Evolutionary conservation across 768 basidiomycete genomes (phyloP), one percentile per base, ranked within the genome.

Genomic region (Boletus tomentosulus): DNA sequence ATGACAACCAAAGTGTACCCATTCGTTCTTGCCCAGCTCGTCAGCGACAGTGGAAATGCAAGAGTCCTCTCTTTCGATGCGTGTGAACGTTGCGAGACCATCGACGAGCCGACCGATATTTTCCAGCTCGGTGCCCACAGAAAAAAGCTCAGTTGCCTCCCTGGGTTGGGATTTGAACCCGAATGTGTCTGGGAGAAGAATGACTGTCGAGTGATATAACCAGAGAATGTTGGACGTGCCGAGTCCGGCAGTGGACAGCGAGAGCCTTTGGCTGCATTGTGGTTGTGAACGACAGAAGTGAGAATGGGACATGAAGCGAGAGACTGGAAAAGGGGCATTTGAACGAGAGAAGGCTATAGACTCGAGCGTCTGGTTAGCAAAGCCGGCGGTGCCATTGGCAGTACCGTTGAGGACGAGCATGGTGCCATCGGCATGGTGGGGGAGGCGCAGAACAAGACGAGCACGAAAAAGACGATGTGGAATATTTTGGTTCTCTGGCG

Each of bases 201-300:
- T 79, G 9, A 92, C 94, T 0, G 83, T 81, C 0, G 93, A 96
- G 73, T 98, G 96, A 71, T 98, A 98, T 64, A 98, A 70, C 50
- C 94, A 79, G 43, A 93, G 77, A 55, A 94, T 86, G 13, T 59
- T 76, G 0, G 87, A 84, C 0, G 81, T 75, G 6, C 66, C 64
- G 8, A 94, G 69, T 19, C 87, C 86, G 0, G 77, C 75, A 37
- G 77, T 84, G 35, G 87, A 86, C 86, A 93, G 16, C 87, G 83
- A 35, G 73, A 74, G 6, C 95, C 95, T 12, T 73, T 62, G 4
- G 91, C 78, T 1, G 83, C 81, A 33, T 78, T 81, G 5, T 90
- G 87, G 66, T 94, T 83, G 71, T 93, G 97, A 56, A 94, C 79
- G 0, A 87, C 86, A n/a, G 92, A 92, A 5, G 77, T 81, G 47